Conservation (phyloP, 139 green algal species). For the Auxenochlorella pyrenoidosa region DNA sequence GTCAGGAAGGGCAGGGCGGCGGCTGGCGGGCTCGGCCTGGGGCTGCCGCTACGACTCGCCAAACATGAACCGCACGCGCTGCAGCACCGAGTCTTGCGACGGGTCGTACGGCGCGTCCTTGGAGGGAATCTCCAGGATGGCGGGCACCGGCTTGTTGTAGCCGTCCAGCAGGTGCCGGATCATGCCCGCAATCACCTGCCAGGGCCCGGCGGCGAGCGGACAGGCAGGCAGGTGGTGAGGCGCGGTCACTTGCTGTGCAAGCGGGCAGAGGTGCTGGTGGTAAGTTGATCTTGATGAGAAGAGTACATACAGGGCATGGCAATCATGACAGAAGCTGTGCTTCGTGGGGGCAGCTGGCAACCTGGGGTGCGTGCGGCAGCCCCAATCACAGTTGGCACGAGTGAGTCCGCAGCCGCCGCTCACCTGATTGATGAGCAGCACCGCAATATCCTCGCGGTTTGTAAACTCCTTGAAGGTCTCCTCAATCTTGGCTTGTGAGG, state of each 20-base stretch:
- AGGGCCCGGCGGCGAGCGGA: neutral
- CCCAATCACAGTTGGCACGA: neutral
- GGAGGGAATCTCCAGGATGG: conserved; percentile 95
- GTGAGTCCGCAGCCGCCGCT: too few species aligned
- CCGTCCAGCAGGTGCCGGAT: conserved; percentile 88
- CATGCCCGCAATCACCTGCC: conserved; percentile 56
- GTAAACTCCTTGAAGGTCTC: conserved; percentile 95
- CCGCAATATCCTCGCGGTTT: conserved; percentile 90
- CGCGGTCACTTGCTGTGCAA: too few species aligned
- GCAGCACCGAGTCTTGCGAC: conserved; percentile 91
- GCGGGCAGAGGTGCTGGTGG: too few species aligned
- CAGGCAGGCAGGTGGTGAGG: too few species aligned
- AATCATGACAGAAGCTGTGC: neutral
- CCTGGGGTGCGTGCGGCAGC: too few species aligned
- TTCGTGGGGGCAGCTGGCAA: too few species aligned
- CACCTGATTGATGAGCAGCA: conserved; percentile 95
- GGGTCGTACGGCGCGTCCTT: conserved; percentile 98
- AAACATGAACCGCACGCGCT: conserved; percentile 92
- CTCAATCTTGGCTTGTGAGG: conserved; percentile 87
- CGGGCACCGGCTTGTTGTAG: conserved; percentile 84
- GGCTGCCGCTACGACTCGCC: conserved; percentile 48
- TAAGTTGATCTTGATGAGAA: neutral
- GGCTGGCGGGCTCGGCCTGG: neutral
- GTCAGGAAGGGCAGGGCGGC: neutral
- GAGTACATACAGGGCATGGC: neutral